phyloP scores from a whole-genome alignment of 2,329 filamentous ascomycete genomes.

The Chalara sp. region DNA sequence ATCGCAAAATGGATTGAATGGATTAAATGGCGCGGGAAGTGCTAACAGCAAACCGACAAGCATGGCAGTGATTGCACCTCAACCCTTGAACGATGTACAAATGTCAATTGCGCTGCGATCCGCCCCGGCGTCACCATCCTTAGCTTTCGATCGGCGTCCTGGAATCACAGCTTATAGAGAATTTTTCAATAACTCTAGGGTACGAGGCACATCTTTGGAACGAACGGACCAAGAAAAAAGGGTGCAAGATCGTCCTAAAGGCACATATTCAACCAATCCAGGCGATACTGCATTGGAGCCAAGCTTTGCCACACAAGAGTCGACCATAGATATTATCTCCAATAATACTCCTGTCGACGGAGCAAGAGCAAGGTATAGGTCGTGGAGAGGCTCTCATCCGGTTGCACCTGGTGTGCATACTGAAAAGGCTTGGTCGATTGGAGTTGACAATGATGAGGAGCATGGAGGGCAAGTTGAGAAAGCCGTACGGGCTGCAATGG shows the following conservation, averaged over 20 bases:
- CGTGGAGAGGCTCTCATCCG: conserved; percentile 24
- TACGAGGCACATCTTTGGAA: conserved; percentile 34
- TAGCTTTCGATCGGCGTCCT: no score
- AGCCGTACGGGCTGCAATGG: conserved; percentile 55
- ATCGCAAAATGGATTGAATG: conserved; percentile 13
- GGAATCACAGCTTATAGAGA: no score
- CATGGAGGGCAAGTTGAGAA: conserved; percentile 57
- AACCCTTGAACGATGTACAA: neutral
- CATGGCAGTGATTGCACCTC: conserved; percentile 14
- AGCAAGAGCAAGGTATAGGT: conserved; percentile 24
- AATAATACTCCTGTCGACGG: conserved; percentile 24
- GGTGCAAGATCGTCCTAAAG: conserved; percentile 26
- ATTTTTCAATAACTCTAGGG: no score
- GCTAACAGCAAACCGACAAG: neutral
- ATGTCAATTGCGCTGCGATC: no score
- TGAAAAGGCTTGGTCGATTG: conserved; percentile 60
- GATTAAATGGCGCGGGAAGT: conserved; percentile 1
- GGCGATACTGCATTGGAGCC: conserved; percentile 29
- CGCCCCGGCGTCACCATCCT: no score
- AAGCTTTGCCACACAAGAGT: conserved; percentile 13
- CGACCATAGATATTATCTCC: conserved; percentile 15
- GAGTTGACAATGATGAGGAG: conserved; percentile 32
- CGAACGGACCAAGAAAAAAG: conserved; percentile 36
- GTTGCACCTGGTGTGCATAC: conserved; percentile 19
- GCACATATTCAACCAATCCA: conserved; percentile 23